Conservation (phyloP, 768 basidiomycete species). For the Boletus fagicola region DNA sequence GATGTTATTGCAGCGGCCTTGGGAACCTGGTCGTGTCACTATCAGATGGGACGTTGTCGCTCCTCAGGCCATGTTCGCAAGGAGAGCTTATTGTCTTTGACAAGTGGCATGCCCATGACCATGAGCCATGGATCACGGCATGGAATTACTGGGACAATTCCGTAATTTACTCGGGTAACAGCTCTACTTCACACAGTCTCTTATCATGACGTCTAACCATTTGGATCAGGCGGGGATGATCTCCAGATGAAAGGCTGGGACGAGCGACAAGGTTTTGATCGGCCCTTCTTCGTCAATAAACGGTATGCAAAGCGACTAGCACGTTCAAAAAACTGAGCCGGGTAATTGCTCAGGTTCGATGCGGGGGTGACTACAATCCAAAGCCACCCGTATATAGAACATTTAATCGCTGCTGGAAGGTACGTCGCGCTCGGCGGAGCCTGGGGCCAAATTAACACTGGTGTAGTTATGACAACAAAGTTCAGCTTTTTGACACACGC, state of each 20-base stretch:
- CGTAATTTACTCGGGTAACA: conserved; percentile 78
- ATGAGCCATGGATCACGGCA: conserved; percentile 91
- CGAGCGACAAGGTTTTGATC: conserved; percentile 56
- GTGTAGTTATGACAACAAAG: conserved; percentile 75
- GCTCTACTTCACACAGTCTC: background rate
- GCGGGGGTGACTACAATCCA: conserved; percentile 93
- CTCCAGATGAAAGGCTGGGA: conserved; percentile 91
- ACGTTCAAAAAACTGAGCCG: background rate
- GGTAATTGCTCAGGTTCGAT: conserved; percentile 62
- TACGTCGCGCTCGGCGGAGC: conserved; percentile 30
- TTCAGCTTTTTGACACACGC: conserved; percentile 82
- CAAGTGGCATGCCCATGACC: conserved; percentile 86
- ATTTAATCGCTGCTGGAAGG: conserved; percentile 91
- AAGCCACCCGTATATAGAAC: conserved; percentile 72
- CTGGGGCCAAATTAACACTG: background rate
- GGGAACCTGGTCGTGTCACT: conserved; percentile 75
- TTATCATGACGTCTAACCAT: background rate
- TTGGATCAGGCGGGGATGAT: conserved; percentile 84
- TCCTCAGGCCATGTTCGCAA: conserved; percentile 50
- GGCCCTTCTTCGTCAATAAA: conserved; percentile 71
- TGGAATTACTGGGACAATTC: conserved; percentile 87
- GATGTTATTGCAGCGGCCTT: conserved; percentile 36
- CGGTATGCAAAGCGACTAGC: conserved; percentile 39
- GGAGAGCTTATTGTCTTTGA: conserved; percentile 45
- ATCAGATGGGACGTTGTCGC: conserved; percentile 74